A percentile compares a stretch with the other conserved stretches of the same genome.
Evolutionary conservation across 306 rosid species (phyloP).

Genomic region (Trichosanthes truncata): DNA sequence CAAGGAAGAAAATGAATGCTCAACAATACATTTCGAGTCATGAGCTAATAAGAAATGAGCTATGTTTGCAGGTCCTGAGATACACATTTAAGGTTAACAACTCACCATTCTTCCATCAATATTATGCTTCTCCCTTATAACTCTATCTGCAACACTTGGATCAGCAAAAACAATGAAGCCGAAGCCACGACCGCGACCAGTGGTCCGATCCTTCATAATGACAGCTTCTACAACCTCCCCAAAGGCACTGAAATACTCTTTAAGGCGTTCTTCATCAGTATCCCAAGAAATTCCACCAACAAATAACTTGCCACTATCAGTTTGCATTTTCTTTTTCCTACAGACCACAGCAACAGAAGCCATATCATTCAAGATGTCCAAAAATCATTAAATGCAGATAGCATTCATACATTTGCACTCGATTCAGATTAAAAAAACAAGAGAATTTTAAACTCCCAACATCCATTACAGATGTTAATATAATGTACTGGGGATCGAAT

Average conservation of each 20-base stretch:
- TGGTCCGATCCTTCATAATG: constrained; percentile 98
- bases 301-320: constrained; percentile 88
- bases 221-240: constrained; percentile 97
- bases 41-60: background rate
- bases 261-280: constrained; percentile 93
- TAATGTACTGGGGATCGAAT: background rate
- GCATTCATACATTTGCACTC: constrained; percentile 16
- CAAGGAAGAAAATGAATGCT: background rate
- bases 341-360: constrained; percentile 33
- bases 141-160: constrained; percentile 68
- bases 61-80: background rate
- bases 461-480: background rate
- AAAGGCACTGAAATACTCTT: constrained; percentile 70
- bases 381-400: constrained; percentile 28
- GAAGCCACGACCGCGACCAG: constrained; percentile 97
- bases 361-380: constrained; percentile 1
- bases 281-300: constrained; percentile 99
- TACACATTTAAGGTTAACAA: constrained; percentile 7
- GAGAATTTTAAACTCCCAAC: background rate
- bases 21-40: background rate
- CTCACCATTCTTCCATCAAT: constrained; percentile 97
- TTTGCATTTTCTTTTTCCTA: constrained; percentile 70
- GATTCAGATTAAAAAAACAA: constrained; percentile 9
- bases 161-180: constrained; percentile 90
- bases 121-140: constrained; percentile 83